Percentiles rank a stretch among this genome's conserved stretches.
Evolutionary conservation across 2,329 filamentous ascomycete species (phyloP).

Genomic region (Trichophaea hybrida): DNA sequence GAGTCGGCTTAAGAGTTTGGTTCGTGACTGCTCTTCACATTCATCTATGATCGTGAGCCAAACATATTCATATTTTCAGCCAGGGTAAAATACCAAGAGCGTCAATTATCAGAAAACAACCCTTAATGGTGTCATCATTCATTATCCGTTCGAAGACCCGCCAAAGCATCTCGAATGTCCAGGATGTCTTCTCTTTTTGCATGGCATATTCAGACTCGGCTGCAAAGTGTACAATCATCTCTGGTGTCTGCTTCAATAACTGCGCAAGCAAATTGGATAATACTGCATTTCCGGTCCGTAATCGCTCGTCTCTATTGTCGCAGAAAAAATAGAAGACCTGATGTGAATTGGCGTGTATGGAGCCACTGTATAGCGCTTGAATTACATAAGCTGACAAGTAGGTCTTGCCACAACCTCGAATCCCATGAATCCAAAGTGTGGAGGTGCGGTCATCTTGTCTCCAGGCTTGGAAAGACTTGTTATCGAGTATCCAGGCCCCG

Average conservation of each 20-base stretch:
- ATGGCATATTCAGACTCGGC: neutral
- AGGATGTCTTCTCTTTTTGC: neutral
- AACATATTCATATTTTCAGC: neutral
- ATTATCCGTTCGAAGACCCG: neutral
- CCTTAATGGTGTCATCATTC: neutral
- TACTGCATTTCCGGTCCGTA: neutral
- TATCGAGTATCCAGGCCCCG: conserved; percentile 1
- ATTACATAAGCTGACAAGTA: neutral
- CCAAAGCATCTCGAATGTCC: neutral
- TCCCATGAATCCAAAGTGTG: conserved; percentile 9
- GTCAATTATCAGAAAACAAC: neutral
- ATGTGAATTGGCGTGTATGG: neutral
- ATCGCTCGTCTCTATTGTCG: conserved; percentile 4
- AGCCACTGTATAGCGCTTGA: too few species aligned
- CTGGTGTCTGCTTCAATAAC: neutral
- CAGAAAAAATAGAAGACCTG: conserved; percentile 10
- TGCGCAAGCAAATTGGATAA: conserved; percentile 4
- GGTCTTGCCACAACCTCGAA: conserved; percentile 11
- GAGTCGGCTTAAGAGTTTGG: neutral
- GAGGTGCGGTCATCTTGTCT: neutral
- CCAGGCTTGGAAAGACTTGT: neutral
- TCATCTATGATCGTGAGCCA: conserved; percentile 3
- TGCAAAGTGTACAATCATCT: conserved; percentile 1
- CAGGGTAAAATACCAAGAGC: neutral
- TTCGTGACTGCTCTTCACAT: conserved; percentile 4